Conservation (phyloP, 352 stramenopile species). For the Phytophthora constricta region DNA sequence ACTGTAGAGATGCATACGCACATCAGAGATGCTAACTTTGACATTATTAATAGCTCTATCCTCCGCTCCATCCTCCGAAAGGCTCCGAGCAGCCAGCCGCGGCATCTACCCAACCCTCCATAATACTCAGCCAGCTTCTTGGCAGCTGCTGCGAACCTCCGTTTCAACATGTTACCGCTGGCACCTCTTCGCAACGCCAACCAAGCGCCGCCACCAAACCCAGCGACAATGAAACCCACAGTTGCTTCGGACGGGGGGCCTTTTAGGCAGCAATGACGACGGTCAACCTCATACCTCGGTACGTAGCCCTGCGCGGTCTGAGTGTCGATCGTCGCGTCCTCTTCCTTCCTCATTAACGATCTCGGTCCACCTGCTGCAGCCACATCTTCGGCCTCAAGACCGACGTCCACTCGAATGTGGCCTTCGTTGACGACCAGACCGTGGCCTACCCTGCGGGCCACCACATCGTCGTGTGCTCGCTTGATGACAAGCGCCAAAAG, state of each 20-base stretch:
- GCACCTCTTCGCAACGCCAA: constrained; percentile 2
- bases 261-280: constrained; percentile 35
- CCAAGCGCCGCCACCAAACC: neutral
- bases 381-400: constrained; percentile 93
- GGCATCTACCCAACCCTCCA: too few relatives aligned
- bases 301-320: neutral
- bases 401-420: constrained; percentile 81
- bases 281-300: constrained; percentile 52
- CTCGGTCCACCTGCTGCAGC: constrained; percentile 20
- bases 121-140: too few relatives aligned
- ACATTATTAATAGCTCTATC: too few relatives aligned
- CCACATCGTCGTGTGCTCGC: constrained; percentile 86
- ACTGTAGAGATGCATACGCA: too few relatives aligned
- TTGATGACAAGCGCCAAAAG: constrained; percentile 93
- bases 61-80: too few relatives aligned
- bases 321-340: neutral
- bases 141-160: too few relatives aligned
- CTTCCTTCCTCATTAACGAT: neutral
- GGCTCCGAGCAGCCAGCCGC: too few relatives aligned
- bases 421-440: constrained; percentile 87
- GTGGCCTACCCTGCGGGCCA: constrained; percentile 89
- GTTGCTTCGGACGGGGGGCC: neutral
- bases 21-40: too few relatives aligned
- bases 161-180: too few relatives aligned
- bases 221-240: neutral